Evolutionary conservation across 139 green algal genomes (phyloP).

Genomic region (Chlamydomonas asymmetrica): DNA sequence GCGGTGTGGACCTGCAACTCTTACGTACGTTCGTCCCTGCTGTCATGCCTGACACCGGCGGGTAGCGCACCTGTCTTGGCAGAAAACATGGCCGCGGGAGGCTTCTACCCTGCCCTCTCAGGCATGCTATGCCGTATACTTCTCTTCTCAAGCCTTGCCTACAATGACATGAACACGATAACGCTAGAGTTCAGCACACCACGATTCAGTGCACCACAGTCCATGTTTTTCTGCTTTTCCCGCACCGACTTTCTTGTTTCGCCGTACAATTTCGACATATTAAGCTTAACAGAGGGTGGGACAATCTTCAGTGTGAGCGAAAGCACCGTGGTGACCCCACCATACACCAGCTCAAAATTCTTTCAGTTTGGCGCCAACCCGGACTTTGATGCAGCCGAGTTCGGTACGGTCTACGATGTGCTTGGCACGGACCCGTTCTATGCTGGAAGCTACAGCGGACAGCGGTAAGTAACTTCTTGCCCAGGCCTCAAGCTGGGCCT

Average conservation of each 20-base stretch:
- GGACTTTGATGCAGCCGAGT: not conserved
- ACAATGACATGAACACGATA: not conserved
- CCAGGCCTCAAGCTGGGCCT: too few relatives aligned
- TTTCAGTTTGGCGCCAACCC: not conserved
- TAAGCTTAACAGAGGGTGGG: not conserved
- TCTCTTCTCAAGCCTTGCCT: constrained; percentile 15
- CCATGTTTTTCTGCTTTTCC: constrained; percentile 25
- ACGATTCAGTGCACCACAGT: not conserved
- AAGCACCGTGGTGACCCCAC: not conserved
- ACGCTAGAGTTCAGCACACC: constrained; percentile 22
- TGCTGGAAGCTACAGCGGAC: constrained; percentile 12
- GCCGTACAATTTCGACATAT: not conserved
- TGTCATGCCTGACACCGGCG: too few relatives aligned
- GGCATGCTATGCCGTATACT: constrained; percentile 26
- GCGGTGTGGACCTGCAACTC: too few relatives aligned
- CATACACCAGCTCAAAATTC: not conserved
- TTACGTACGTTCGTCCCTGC: too few relatives aligned
- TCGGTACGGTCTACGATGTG: constrained; percentile 15
- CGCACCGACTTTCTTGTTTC: not conserved
- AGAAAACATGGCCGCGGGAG: too few relatives aligned
- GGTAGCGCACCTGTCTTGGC: too few relatives aligned
- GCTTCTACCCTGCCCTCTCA: constrained; percentile 9
- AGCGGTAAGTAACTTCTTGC: constrained; percentile 18
- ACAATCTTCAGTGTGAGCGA: constrained; percentile 6
- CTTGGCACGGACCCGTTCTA: constrained; percentile 31